These are phyloP conservation scores for Tulasnella sp. DNA, from an alignment of 768 basidiomycete genomes.

Conservation along the genomic window DNA sequence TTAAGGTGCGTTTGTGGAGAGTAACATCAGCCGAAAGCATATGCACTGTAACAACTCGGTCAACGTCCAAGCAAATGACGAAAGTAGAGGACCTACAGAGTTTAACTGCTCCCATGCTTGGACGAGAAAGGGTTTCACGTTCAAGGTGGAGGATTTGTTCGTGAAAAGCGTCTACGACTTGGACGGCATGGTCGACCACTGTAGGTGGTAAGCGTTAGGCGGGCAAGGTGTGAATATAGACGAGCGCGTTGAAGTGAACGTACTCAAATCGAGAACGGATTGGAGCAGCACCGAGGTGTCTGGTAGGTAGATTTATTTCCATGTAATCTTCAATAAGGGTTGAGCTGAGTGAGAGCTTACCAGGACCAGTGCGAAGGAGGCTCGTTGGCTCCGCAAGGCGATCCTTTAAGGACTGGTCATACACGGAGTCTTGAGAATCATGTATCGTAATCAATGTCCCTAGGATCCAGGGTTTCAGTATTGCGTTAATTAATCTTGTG, in stretches of 20 bases:
- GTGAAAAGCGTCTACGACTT: conserved; percentile 36
- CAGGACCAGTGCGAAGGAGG: conserved; percentile 40
- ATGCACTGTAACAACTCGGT: conserved; percentile 40
- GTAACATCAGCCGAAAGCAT: conserved; percentile 66
- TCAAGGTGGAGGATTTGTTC: conserved; percentile 51
- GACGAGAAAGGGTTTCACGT: conserved; percentile 45
- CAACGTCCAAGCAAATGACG: neutral
- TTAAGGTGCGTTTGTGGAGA: conserved; percentile 60
- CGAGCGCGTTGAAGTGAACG: conserved; percentile 4
- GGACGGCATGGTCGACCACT: conserved; percentile 32
- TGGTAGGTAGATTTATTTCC: conserved; percentile 15
- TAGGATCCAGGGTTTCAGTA: neutral
- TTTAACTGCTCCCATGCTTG: conserved; percentile 49
- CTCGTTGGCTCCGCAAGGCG: conserved; percentile 51
- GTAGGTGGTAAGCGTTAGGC: neutral
- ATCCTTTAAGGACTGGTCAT: conserved; percentile 44
- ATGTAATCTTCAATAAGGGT: neutral
- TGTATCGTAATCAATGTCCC: conserved; percentile 16
- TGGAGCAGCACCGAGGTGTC: conserved; percentile 62
- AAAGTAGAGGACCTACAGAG: conserved; percentile 31
- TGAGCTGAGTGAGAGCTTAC: neutral
- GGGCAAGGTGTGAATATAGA: neutral
- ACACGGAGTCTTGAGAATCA: conserved; percentile 3
- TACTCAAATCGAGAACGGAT: conserved; percentile 47
- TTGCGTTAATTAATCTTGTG: neutral